Percentiles rank a stretch among this genome's conserved stretches.
Evolutionary conservation across 345 rosid genomes (phyloP).

Genomic region (Microthlaspi erraticum): DNA sequence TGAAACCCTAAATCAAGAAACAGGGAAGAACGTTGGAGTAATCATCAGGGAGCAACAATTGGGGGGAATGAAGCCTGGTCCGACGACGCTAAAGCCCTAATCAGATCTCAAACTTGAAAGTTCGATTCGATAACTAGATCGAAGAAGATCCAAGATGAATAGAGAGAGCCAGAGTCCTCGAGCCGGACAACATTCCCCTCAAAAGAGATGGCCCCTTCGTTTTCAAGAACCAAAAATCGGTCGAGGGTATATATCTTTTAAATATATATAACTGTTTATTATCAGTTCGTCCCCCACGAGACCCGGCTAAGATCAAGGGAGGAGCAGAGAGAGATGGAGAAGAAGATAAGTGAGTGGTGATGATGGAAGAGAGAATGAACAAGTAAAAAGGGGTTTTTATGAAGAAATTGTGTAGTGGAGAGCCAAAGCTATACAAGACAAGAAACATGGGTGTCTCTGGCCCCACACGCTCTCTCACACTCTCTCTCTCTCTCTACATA

Average conservation of each 20-base stretch:
- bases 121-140: slow-evolving; percentile 8
- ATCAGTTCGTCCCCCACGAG: slow-evolving; percentile 57
- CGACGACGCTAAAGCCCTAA: slow-evolving; percentile 63
- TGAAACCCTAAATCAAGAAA: slow-evolving; percentile 31
- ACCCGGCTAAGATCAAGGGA: slow-evolving; percentile 72
- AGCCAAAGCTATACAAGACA: slow-evolving; percentile 46
- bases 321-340: slow-evolving; percentile 34
- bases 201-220: slow-evolving; percentile 55
- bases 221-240: background rate
- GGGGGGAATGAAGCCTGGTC: slow-evolving; percentile 99
- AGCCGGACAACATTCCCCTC: slow-evolving; percentile 99
- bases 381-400: slow-evolving; percentile 38
- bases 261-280: slow-evolving; percentile 9
- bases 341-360: slow-evolving; percentile 46
- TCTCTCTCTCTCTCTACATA: slow-evolving; percentile 1
- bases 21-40: background rate
- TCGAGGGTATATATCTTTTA: slow-evolving; percentile 1
- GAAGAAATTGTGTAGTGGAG: slow-evolving; percentile 46
- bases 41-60: slow-evolving; percentile 55
- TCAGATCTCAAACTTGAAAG: slow-evolving; percentile 36
- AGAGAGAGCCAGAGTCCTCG: slow-evolving; percentile 67
- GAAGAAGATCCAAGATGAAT: slow-evolving; percentile 30
- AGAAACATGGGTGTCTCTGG: slow-evolving; percentile 46
- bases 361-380: slow-evolving; percentile 42
- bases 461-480: slow-evolving; percentile 27